These are phyloP conservation scores for Cladosporium sp. DNA, from an alignment of 2,329 filamentous ascomycete species.

Conservation along the genomic window DNA sequence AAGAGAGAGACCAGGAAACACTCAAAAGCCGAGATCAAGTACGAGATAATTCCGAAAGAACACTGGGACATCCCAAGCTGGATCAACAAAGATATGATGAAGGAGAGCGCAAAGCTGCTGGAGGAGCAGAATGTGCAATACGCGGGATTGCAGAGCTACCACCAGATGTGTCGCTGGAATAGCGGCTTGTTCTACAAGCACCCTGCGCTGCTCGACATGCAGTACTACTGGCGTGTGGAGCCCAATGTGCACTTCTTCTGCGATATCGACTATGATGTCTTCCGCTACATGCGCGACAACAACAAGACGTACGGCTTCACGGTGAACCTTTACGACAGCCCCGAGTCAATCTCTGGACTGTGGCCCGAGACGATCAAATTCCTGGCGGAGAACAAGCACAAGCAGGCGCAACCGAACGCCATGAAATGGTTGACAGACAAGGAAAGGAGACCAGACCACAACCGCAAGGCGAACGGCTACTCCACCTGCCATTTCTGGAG, in stretches of 20 bases:
- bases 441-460: conserved; percentile 73
- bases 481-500: conserved; percentile 99
- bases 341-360: conserved; percentile 78
- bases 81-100: conserved; percentile 86
- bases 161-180: conserved; percentile 99
- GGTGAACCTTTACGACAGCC: conserved; percentile 92
- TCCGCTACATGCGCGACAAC: conserved; percentile 95
- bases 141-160: conserved; percentile 83
- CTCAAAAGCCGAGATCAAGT: conserved; percentile 85
- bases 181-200: conserved; percentile 98
- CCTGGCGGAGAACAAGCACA: conserved; percentile 72
- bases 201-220: conserved; percentile 75
- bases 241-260: conserved; percentile 99
- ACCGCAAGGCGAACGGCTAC: conserved; percentile 81
- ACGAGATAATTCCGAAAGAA: conserved; percentile 87
- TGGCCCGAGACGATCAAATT: conserved; percentile 98
- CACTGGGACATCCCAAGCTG: conserved; percentile 91
- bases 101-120: conserved; percentile 80
- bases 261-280: conserved; percentile 97
- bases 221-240: conserved; percentile 98
- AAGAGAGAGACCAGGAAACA: conserved; percentile 75
- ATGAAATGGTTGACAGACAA: conserved; percentile 84
- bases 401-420: conserved; percentile 81
- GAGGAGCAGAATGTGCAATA: conserved; percentile 88
- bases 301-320: conserved; percentile 99